Evolutionary conservation across 306 rosid species (phyloP).

Genomic region (Trichosanthes cucumerina): DNA sequence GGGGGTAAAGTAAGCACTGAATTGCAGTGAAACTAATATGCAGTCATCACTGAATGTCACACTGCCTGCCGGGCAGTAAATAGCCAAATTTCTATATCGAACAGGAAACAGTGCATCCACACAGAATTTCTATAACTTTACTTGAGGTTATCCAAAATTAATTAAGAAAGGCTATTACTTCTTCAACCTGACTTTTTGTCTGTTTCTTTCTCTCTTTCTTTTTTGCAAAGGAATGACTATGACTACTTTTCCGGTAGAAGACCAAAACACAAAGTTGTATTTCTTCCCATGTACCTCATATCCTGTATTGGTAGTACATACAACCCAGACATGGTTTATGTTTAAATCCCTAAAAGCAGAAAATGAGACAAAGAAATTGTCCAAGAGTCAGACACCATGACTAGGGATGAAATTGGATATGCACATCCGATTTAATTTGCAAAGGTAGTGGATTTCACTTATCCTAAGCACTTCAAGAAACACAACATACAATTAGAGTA

Average conservation of each 20-base stretch:
- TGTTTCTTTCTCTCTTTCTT: neutral
- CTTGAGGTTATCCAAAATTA: neutral
- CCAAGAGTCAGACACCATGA: too few relatives aligned
- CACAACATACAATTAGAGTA: neutral
- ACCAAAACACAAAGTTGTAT: neutral
- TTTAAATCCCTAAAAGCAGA: neutral
- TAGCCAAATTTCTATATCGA: neutral
- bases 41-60: neutral
- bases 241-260: neutral
- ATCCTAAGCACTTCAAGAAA: neutral
- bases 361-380: neutral
- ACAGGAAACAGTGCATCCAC: neutral
- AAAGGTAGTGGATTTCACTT: neutral
- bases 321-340: neutral
- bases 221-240: neutral
- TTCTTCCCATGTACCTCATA: neutral
- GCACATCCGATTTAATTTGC: neutral
- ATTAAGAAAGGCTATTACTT: neutral
- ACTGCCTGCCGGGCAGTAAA: neutral
- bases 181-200: neutral
- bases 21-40: neutral
- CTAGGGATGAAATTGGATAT: neutral
- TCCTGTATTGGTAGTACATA: neutral
- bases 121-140: neutral
- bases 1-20: neutral